Conservation (phyloP, 176 grass and related monocot species). For the Cenchrus purpureus region DNA sequence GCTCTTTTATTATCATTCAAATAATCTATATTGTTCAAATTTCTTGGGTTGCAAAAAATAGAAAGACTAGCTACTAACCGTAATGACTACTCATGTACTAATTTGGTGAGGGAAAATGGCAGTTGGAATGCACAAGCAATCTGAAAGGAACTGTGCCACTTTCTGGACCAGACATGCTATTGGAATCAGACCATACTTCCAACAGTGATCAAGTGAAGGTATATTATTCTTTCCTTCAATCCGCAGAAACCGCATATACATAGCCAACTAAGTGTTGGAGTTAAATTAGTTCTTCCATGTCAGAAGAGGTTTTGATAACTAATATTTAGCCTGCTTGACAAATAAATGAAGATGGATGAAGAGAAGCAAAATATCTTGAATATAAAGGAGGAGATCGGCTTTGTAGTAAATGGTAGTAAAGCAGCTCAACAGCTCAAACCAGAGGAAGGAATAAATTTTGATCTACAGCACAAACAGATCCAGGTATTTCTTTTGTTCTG, state of each 20-base stretch:
- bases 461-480: constrained; percentile 70
- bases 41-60: background rate
- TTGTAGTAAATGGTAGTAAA: constrained; percentile 46
- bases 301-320: constrained; percentile 28
- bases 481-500: constrained; percentile 49
- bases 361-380: constrained; percentile 38
- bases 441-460: constrained; percentile 47
- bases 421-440: constrained; percentile 42
- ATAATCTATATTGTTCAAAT: constrained; percentile 28
- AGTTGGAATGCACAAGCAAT: constrained; percentile 48
- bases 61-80: constrained; percentile 1
- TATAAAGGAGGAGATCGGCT: constrained; percentile 7
- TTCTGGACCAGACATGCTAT: constrained; percentile 25
- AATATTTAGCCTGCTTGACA: constrained; percentile 29
- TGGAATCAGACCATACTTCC: constrained; percentile 30
- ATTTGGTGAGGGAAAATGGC: background rate
- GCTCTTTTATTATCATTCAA: background rate
- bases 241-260: background rate
- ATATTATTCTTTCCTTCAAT: constrained; percentile 9
- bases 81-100: background rate
- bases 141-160: constrained; percentile 27
- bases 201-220: constrained; percentile 24
- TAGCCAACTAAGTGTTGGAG: background rate
- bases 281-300: background rate
- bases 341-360: constrained; percentile 37